Evolutionary conservation across 257 asterid genomes (phyloP).

Genomic region (Sherardia arvensis): DNA sequence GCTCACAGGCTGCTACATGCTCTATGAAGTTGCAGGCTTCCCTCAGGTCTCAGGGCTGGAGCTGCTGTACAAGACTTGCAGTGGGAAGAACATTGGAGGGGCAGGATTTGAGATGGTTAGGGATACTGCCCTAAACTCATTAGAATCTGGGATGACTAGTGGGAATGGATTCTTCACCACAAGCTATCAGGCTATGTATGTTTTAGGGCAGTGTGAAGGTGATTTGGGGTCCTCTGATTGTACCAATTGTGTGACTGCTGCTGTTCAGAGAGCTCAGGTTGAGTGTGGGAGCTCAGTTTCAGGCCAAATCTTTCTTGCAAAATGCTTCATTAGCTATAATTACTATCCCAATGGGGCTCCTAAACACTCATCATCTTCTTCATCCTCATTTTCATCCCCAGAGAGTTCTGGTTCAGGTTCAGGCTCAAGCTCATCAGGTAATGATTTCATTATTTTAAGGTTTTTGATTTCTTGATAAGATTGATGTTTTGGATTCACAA

Average conservation of each 20-base stretch:
- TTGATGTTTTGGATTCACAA: not conserved
- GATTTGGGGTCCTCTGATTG: slow-evolving; percentile 83
- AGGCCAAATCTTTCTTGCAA: slow-evolving; percentile 77
- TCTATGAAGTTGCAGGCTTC: slow-evolving; percentile 78
- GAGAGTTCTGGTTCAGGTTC: slow-evolving; percentile 18
- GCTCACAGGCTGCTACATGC: slow-evolving; percentile 84
- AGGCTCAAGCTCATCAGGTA: slow-evolving; percentile 53
- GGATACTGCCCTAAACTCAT: slow-evolving; percentile 58
- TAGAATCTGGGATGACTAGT: slow-evolving; percentile 57
- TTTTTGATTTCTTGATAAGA: not conserved
- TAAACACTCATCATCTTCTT: slow-evolving; percentile 47
- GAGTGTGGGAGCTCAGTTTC: slow-evolving; percentile 92
- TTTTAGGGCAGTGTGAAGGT: slow-evolving; percentile 90
- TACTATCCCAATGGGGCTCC: slow-evolving; percentile 66
- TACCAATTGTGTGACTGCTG: slow-evolving; percentile 73
- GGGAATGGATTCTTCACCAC: slow-evolving; percentile 59
- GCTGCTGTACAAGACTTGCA: slow-evolving; percentile 75
- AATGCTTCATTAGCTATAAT: slow-evolving; percentile 67
- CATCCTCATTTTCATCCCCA: slow-evolving; percentile 38
- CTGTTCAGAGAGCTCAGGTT: slow-evolving; percentile 88
- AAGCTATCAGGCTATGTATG: slow-evolving; percentile 53
- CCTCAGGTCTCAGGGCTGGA: slow-evolving; percentile 88
- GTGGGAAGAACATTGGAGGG: slow-evolving; percentile 63
- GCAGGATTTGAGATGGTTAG: slow-evolving; percentile 78
- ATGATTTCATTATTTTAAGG: not conserved